Base-by-base conservation (phyloP, 2,329 filamentous ascomycete genomes). In the Capronia coronata region DNA sequence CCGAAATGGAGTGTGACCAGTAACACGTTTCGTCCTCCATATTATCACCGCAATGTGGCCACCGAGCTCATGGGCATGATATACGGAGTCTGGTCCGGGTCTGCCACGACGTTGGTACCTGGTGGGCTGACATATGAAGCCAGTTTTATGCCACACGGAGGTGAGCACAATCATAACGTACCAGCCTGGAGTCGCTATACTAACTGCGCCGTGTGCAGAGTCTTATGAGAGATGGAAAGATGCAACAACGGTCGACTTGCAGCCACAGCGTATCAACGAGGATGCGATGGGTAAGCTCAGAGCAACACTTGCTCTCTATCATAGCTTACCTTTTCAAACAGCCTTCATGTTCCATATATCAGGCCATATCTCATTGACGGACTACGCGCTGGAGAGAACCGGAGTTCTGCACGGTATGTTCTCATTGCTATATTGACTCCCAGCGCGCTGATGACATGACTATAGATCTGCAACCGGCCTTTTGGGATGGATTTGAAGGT, bases 1-100 rank as follows among this genome's bases (percentile, higher is more conserved):
- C 65, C 66, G 3, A 59, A 65, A 34, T 68, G 67, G 65, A 64
- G 65, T 42, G 64, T 67, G 38, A 62, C 66, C 13, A 13, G 10
- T 59, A 63, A 70, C 52, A 68, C 67, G 9, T 69, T 67, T 49
- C 64, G 67, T 1, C 68, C 67, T 1, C 67, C 68, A 7, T 70
- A 68, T 57, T 70, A 69, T 52, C 68, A 70, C 53, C 67, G 68
- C 30, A 70, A 70, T 42, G 63, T 61, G 11, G 63, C 64, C 14
- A 66, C 66, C 4, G 67, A 68, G 50, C 49, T 69, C 9, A 68
- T 68, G 66, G 67, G 67, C 29, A 56, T 68, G 18, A 37, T 51
- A 5, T 51, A 44, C 21, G 51, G 51, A 11, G 43, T 32, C n/a
- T 32, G 39, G 25, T 5, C 41, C 16, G 45, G 45, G 9, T 43